These are phyloP conservation scores for Pseudocercospora vitis DNA, from an alignment of 2,329 filamentous ascomycete genomes.

Conservation along the genomic window DNA sequence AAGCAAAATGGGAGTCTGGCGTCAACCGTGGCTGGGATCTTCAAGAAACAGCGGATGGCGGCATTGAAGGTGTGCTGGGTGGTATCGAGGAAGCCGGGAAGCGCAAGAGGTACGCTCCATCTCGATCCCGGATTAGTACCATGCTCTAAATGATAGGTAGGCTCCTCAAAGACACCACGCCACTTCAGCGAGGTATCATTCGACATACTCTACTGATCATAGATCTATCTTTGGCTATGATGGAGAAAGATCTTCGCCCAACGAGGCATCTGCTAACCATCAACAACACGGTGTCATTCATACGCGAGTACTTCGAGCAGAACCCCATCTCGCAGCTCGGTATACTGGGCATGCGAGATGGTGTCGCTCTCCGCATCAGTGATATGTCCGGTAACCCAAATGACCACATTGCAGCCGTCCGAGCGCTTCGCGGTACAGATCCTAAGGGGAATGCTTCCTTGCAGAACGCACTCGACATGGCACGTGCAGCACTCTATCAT, in stretches of 20 bases:
- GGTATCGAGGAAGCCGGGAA: constrained; percentile 41
- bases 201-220: constrained; percentile 89
- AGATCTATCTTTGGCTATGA: constrained; percentile 91
- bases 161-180: constrained; percentile 88
- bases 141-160: constrained; percentile 45
- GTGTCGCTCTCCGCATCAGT: constrained; percentile 79
- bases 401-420: constrained; percentile 78
- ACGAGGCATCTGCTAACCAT: constrained; percentile 81
- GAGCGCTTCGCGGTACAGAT: constrained; percentile 51
- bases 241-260: constrained; percentile 89
- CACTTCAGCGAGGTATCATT: constrained; percentile 93
- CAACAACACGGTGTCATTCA: constrained; percentile 81
- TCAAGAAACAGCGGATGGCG: constrained; percentile 38
- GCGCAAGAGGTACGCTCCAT: constrained; percentile 31
- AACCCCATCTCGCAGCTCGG: constrained; percentile 96
- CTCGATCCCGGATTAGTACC: background rate
- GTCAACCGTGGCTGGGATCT: constrained; percentile 36
- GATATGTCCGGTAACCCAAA: constrained; percentile 90
- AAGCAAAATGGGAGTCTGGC: constrained; percentile 39
- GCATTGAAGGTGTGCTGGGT: constrained; percentile 37
- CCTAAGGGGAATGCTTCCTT: constrained; percentile 57
- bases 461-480: constrained; percentile 96
- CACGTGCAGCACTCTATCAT: constrained; percentile 85
- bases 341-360: constrained; percentile 90
- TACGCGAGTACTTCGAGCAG: constrained; percentile 94